phyloP scores from a whole-genome alignment of 805 yeast genomes.

The Ogataea allantospora region DNA sequence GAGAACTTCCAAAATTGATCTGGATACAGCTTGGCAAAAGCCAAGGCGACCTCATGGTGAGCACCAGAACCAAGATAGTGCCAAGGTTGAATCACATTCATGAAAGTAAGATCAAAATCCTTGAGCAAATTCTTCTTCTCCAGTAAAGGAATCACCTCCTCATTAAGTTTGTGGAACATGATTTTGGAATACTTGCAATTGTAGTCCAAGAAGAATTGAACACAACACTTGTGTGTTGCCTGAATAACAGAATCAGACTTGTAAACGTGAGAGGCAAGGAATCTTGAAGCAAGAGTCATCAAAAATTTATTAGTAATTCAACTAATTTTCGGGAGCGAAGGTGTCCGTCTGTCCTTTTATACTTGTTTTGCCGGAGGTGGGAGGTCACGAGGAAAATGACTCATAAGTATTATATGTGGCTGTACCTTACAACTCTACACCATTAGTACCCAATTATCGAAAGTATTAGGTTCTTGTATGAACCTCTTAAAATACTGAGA shows the following conservation, averaged over 20 bases:
- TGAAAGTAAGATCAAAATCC: constrained; percentile 58
- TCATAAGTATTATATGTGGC: no score
- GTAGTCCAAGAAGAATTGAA: constrained; percentile 72
- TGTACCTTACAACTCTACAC: no score
- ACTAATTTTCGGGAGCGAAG: background rate
- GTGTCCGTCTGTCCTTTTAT: background rate
- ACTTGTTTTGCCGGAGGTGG: no score
- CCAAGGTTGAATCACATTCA: constrained; percentile 88
- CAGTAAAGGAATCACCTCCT: constrained; percentile 52
- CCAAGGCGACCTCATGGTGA: constrained; percentile 70
- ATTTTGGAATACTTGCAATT: constrained; percentile 75
- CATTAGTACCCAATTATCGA: no score
- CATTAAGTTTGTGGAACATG: constrained; percentile 54
- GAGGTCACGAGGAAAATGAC: no score
- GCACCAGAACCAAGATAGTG: constrained; percentile 66
- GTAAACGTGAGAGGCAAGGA: constrained; percentile 24
- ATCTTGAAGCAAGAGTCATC: constrained; percentile 27
- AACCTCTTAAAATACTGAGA: no score
- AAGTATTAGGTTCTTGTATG: no score
- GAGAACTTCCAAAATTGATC: constrained; percentile 57
- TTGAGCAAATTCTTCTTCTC: constrained; percentile 42
- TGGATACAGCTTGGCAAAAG: constrained; percentile 59
- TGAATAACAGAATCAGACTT: constrained; percentile 1
- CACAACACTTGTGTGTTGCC: constrained; percentile 30
- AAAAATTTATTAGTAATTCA: constrained; percentile 6